Conservation (phyloP, 176 grass and related monocot genomes). For the Ananas comosus region DNA sequence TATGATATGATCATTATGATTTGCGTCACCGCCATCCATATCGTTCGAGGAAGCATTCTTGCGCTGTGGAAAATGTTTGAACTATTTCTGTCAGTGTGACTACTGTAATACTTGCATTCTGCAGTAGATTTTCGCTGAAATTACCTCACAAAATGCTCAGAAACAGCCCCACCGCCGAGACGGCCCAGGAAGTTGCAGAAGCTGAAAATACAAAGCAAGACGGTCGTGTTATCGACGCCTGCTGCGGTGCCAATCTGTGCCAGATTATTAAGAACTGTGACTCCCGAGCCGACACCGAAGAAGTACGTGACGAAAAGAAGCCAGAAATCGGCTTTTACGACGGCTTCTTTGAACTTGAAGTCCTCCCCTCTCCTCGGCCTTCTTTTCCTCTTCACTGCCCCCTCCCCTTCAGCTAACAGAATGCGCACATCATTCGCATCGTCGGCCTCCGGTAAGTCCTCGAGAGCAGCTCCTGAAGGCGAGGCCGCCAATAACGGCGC, state of each 20-base stretch:
- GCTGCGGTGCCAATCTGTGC: constrained; percentile 83
- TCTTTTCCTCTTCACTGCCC: constrained; percentile 70
- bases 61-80: constrained; percentile 20
- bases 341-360: constrained; percentile 75
- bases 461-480: constrained; percentile 40
- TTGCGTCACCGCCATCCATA: constrained; percentile 56
- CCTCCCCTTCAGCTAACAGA: constrained; percentile 80
- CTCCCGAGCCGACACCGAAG: constrained; percentile 70
- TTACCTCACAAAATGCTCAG: constrained; percentile 83
- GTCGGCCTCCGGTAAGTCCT: constrained; percentile 30
- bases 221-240: constrained; percentile 63
- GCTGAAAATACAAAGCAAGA: constrained; percentile 73
- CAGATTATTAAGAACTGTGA: constrained; percentile 87
- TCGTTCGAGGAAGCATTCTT: constrained; percentile 57
- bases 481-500: constrained; percentile 47
- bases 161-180: constrained; percentile 58
- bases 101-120: not conserved
- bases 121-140: not conserved
- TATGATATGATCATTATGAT: constrained; percentile 74
- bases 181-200: constrained; percentile 94
- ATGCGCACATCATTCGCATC: constrained; percentile 64
- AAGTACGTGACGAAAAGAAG: constrained; percentile 77
- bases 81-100: too few relatives aligned
- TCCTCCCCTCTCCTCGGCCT: constrained; percentile 79
- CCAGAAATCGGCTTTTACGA: constrained; percentile 95